Evolutionary conservation across 208 protist species (phyloP).

Genomic region (Wallacemonas rigidus): DNA sequence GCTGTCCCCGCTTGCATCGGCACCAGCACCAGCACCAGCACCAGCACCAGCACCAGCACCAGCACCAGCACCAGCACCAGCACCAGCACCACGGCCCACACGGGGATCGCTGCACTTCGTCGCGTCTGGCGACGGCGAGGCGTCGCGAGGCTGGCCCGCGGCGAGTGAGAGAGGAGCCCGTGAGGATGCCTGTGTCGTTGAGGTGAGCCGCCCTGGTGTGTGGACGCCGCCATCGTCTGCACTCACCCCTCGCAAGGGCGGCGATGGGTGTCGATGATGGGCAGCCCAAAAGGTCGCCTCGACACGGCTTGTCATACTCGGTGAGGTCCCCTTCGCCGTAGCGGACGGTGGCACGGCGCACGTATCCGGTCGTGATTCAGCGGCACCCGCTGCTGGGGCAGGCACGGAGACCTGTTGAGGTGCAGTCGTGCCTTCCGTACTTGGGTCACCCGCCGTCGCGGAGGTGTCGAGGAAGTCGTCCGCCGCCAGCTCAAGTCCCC

Average conservation of each 20-base stretch:
- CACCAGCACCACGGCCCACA: too few species aligned
- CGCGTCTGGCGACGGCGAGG: too few species aligned
- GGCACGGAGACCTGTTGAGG: not conserved
- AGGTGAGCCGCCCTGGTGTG: not conserved
- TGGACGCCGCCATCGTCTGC: conserved; percentile 7
- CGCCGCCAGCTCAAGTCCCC: not conserved
- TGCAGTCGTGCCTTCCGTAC: not conserved
- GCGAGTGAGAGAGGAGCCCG: too few species aligned
- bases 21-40: too few species aligned
- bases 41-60: too few species aligned
- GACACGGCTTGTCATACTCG: not conserved
- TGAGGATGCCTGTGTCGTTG: not conserved
- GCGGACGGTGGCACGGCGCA: not conserved
- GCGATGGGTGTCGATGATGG: not conserved
- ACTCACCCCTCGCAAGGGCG: not conserved
- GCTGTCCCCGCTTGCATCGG: too few species aligned
- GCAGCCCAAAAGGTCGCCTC: conserved; percentile 15
- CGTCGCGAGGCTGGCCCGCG: too few species aligned
- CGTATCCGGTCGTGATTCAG: too few species aligned
- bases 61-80: too few species aligned
- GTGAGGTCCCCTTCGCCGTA: not conserved
- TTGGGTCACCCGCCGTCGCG: not conserved
- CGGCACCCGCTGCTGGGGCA: not conserved
- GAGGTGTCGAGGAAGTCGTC: not conserved
- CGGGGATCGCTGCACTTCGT: too few species aligned